Evolutionary conservation across 2,329 filamentous ascomycete species (phyloP), one percentile per base, ranked within the genome.

Genomic region (Parastagonospora nodorum): DNA sequence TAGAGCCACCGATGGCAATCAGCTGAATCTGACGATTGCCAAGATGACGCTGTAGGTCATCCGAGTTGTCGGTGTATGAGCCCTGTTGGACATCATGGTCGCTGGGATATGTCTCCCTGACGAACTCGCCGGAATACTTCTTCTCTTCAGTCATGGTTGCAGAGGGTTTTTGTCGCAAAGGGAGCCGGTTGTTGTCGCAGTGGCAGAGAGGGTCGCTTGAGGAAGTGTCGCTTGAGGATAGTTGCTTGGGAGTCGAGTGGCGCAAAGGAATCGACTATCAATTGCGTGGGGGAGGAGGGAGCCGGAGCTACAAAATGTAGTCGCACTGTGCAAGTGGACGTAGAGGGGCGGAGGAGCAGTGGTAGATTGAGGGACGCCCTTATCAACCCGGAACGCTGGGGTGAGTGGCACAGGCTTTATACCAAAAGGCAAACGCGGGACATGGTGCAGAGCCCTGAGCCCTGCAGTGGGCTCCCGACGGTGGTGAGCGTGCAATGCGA

Each of bases 21-120:
- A 72, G 64, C 48, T 75, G 74, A 16, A 75, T 74, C 48, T 75
- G 73, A 30, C 73, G 70, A 42, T 75, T 75, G 31, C 68, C 69
- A 8, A 75, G 69, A 55, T 68, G 68, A 41, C 73, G 70, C 52
- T 74, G 71, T 12, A 75, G 64, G 44, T 73, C 66, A 56, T 74
- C 71, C 45, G 64, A 57, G 42, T 73, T 71, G 54, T 73, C 69
- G 50, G 53, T 57, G 31, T 70, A 54, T 9, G 61, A 58, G 45
- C 67, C 67, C 48, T 61, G 56, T 50, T 67, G 65, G 38, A 70
- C 45, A 47, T 69, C 66, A 38, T 61, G 53, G 53, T 64, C 58
- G 44, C 54, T 51, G 16, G 50, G 55, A 30, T 57, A 57, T 4
- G 57, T 47, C 38, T 69, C 66, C 45, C 63, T 55, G 49, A 69